Evolutionary conservation across 2,329 filamentous ascomycete species (phyloP), one percentile per base, ranked within the genome.

Genomic region (Pleomassaria siparia): DNA sequence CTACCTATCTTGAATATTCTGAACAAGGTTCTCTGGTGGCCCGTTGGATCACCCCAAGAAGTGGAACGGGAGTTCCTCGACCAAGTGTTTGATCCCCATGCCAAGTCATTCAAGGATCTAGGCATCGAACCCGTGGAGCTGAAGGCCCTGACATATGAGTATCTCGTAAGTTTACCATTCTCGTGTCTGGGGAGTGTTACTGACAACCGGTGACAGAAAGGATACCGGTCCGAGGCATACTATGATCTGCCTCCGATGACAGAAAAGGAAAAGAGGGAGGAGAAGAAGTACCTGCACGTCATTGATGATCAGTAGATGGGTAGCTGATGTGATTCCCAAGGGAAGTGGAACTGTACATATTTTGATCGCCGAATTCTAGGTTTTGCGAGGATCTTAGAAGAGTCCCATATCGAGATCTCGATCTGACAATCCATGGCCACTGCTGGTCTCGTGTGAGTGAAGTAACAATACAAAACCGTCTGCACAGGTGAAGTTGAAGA

Each of bases 231-330:
- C 74, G 83, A 87, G 48, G 83, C 85, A 64, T 94, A 86, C 82
- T 96, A 95, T 74, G 92, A 99, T 70, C 80, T 97, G 58, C 94
- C 94, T 42, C 92, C 94, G 40, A 86, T 92, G 65, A 96, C 92
- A 26, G 92, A 96, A 77, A 88, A 87, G 73, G 94, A 99, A 80
- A 94, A 86, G 81, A 81, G 83, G 63, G 91, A 97, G 73, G 91
- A 97, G 75, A 94, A 86, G 82, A 94, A 96, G 80, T 99, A 95
- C 72, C 77, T 97, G 72, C 94, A 99, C 72, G 91, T 99, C 50
- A 58, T 72, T 42, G 69, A 72, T 33, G 66, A 71, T 53, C 69
- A 72, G 55, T 72, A 69, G 35, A 5, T n/a, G 9, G 5, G 10
- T 4, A 12, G 16, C 11, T 20, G 32, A 3, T 4, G 12, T 22